phyloP scores from a whole-genome alignment of 2,329 filamentous ascomycete species.

The Colletotrichum cuscutae region DNA sequence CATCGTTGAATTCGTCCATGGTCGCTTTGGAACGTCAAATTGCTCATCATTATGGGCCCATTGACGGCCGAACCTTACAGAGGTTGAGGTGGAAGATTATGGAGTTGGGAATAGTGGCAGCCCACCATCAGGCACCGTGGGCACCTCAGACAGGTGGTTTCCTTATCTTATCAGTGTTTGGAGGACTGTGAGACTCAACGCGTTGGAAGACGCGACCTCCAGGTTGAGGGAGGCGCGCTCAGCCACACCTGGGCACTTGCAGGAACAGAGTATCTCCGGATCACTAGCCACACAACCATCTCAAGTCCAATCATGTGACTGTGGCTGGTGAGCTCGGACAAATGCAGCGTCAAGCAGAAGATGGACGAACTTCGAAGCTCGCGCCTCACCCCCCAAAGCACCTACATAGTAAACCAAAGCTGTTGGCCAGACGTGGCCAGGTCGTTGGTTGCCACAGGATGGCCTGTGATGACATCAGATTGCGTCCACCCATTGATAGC shows the following conservation, averaged over 20 bases:
- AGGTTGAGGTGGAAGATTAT: neutral
- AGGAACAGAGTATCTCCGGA: too few relatives aligned
- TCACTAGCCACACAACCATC: neutral
- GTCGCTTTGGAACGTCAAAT: neutral
- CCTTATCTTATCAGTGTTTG: constrained; percentile 26
- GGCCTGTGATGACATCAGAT: constrained; percentile 32
- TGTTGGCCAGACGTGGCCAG: neutral
- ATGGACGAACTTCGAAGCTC: constrained; percentile 5
- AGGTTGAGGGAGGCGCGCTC: neutral
- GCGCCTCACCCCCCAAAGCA: neutral
- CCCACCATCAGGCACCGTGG: neutral
- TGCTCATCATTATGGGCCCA: neutral
- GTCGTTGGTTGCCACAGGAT: neutral
- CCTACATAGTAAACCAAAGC: neutral
- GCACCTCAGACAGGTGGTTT: neutral
- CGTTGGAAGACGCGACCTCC: constrained; percentile 6
- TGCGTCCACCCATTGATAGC: neutral
- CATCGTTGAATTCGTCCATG: constrained; percentile 72
- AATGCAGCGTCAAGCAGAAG: neutral
- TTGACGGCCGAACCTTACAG: neutral
- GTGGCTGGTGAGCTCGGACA: neutral
- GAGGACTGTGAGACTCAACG: neutral
- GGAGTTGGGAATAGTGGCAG: constrained; percentile 23
- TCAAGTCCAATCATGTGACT: neutral
- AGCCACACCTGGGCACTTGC: neutral